Evolutionary conservation across 495 filamentous ascomycete species (phyloP).

Genomic region (Penicillium arizonense): DNA sequence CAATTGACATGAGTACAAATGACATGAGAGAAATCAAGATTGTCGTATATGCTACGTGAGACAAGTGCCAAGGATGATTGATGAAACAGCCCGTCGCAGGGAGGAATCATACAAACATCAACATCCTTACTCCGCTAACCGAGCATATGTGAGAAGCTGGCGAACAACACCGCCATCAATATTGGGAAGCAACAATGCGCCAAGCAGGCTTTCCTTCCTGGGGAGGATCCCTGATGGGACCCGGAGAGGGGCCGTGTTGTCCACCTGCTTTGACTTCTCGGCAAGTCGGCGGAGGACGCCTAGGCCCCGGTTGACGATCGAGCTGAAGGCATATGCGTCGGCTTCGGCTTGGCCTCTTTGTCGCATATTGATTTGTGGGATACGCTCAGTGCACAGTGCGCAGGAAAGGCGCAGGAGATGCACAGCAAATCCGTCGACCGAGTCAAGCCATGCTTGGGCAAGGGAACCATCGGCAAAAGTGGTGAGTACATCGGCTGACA

Average conservation of each 20-base stretch:
- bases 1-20: conserved; percentile 33
- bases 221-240: conserved; percentile 67
- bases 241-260: conserved; percentile 36
- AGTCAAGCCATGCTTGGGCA: conserved; percentile 79
- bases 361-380: conserved; percentile 37
- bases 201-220: conserved; percentile 66
- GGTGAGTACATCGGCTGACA: conserved; percentile 86
- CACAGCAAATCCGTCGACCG: conserved; percentile 80
- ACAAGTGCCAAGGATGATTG: conserved; percentile 14
- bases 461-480: conserved; percentile 68
- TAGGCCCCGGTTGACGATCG: conserved; percentile 68
- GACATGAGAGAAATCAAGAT: conserved; percentile 28
- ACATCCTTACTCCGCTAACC: conserved; percentile 49
- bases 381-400: conserved; percentile 60
- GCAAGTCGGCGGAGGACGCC: conserved; percentile 65
- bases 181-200: conserved; percentile 62
- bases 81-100: neutral
- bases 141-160: conserved; percentile 70
- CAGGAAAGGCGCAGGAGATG: conserved; percentile 73
- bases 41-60: conserved; percentile 21
- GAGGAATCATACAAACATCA: neutral
- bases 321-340: conserved; percentile 46
- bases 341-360: conserved; percentile 38
- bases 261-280: conserved; percentile 68
- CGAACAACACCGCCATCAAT: conserved; percentile 62